Base-by-base conservation (phyloP, 306 rosid species). In the Vigna nakashimae region DNA sequence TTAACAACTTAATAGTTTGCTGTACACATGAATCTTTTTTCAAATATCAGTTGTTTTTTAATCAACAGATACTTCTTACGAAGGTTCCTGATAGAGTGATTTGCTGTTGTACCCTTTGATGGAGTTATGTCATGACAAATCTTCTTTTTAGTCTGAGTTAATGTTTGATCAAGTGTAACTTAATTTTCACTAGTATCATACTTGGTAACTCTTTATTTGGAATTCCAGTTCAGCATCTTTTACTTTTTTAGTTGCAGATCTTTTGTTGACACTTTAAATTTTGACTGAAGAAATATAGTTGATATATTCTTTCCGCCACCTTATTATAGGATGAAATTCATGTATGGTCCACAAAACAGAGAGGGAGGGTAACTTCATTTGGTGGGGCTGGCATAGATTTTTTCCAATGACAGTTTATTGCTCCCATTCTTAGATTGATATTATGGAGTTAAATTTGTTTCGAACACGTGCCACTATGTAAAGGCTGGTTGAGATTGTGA, bases 401-500 rank as follows among this genome's bases (percentile, higher is more conserved):
- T 16, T 2, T 32, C 45, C 24, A 13, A 59, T 59, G 34, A 9
- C 26, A 5, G 40, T 24, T 17, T 26, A 26, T 13, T 63, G 7
- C 24, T n/a, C n/a, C 14, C 26, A 63, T n/a, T 63, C 13, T 15
- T 20, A 14, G 15, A 36, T 63, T 34, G 79, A 73, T 65, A 55
- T 32, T 43, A 6, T 18, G 0, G 53, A 53, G 40, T 24, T 53
- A 40, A 1, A 62, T 43, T 64, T 22, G 46, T 26, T 62, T 42
- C 3, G 24, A 63, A 34, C 65, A 24, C 6, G 40, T 36, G 13
- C 43, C 15, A 73, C 57, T 48, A 55, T 57, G 46, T 42, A 32
- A 34, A 74, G 65, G 34, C 67, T 60, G 32, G 28, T 24, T 30
- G 56, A 55, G 71, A 46, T 30, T 34, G n/a, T 51, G 22, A 77